Conservation (phyloP, 305 asterid species). For the Stenogyne calaminthoides region DNA sequence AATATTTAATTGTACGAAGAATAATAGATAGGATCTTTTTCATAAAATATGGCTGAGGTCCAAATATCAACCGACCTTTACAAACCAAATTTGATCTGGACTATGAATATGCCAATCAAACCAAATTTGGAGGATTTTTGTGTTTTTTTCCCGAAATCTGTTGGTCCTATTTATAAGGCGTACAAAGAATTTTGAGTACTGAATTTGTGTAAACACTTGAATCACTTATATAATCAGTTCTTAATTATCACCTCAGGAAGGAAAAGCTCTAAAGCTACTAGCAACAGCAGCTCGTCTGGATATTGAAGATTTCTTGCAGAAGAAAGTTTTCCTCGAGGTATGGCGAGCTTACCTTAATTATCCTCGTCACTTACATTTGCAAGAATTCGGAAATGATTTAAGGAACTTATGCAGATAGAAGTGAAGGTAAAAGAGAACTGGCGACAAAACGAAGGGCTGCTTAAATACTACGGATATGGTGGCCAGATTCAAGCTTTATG, state of each 20-base stretch:
- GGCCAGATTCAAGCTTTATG: conserved; percentile 80
- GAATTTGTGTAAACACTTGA: neutral
- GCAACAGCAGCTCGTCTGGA: conserved; percentile 97
- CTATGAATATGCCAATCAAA: neutral
- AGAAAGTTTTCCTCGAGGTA: conserved; percentile 96
- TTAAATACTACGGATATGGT: conserved; percentile 84
- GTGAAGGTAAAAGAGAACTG: conserved; percentile 95
- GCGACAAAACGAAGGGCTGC: conserved; percentile 96
- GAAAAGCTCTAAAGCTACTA: conserved; percentile 88
- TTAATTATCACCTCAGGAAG: conserved; percentile 61
- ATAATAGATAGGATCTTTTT: neutral
- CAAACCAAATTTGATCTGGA: neutral
- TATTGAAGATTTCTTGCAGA: conserved; percentile 98
- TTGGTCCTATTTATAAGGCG: neutral
- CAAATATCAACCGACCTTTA: too few relatives aligned
- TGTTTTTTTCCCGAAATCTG: neutral
- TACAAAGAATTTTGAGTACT: neutral
- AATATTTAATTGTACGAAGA: neutral
- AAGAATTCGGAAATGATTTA: neutral
- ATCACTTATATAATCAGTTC: conserved; percentile 13
- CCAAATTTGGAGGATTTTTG: neutral
- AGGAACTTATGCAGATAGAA: conserved; percentile 55
- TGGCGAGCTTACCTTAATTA: conserved; percentile 6
- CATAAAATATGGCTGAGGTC: neutral
- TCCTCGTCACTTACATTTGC: neutral